Evolutionary conservation across 805 yeast species (phyloP).

Genomic region (Blastobotrys mokoenaii): DNA sequence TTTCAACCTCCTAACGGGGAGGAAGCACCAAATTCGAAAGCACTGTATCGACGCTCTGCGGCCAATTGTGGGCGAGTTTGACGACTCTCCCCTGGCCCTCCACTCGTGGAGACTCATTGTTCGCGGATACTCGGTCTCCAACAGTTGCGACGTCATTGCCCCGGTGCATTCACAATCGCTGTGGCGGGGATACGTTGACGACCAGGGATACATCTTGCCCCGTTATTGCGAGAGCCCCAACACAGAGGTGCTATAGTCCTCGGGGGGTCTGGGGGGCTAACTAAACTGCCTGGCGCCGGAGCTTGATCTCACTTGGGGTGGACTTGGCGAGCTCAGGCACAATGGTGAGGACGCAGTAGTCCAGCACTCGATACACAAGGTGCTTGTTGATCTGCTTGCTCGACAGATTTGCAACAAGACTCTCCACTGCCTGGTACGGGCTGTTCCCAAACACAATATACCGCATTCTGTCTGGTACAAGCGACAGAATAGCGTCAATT

Average conservation of each 20-base stretch:
- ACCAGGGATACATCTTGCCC: too few species aligned
- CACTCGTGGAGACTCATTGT: background rate
- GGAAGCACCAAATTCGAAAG: conserved; percentile 15
- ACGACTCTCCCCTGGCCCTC: background rate
- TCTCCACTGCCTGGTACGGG: conserved; percentile 2
- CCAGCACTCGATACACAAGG: conserved; percentile 22
- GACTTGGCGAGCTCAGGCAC: conserved; percentile 21
- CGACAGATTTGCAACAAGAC: conserved; percentile 18
- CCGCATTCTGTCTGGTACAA: conserved; percentile 14
- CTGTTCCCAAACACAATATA: conserved; percentile 18
- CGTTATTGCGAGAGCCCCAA: too few species aligned
- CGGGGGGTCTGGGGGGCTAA: too few species aligned
- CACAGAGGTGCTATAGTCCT: too few species aligned
- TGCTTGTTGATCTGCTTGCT: conserved; percentile 25
- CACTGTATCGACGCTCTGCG: conserved; percentile 11
- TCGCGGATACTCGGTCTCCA: too few species aligned
- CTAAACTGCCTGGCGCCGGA: too few species aligned
- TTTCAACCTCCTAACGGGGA: conserved; percentile 14
- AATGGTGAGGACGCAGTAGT: conserved; percentile 19
- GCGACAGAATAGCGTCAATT: conserved; percentile 9
- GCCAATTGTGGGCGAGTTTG: conserved; percentile 10
- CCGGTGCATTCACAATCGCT: too few species aligned
- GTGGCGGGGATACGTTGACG: too few species aligned
- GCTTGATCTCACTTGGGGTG: background rate
- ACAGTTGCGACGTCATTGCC: too few species aligned